Evolutionary conservation across 2,329 filamentous ascomycete genomes (phyloP), one percentile per base, ranked within the genome.

Genomic region (Trichoderma koningii): DNA sequence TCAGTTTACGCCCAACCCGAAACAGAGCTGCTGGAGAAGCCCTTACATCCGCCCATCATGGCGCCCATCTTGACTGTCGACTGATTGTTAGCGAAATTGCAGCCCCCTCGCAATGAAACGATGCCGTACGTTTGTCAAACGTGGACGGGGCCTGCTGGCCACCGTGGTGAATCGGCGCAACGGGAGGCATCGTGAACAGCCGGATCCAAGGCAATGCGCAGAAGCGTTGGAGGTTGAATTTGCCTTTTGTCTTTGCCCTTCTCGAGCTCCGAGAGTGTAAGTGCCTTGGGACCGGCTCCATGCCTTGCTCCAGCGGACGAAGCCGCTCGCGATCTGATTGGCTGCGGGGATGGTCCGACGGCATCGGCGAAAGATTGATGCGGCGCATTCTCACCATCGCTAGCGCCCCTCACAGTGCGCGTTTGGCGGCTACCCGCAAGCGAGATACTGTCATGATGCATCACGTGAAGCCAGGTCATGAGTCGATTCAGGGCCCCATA

Each of bases 1-100:
- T 81, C 71, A 81, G 79, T 63, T 52, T 23, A 17, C 26, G 3
- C 19, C 14, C 47, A n/a, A 45, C 57, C 53, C 30, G 26, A 52
- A 60, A 38, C 41, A 7, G 12, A 5, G 9, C 38, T 41, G 48
- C 57, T 14, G n/a, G 38, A 23, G n/a, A 51, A 44, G 61, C 59
- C 86, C 93, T 73, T 90, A 98, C 94, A 96, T 77, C 93, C 92
- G 72, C 95, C 95, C 93, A 98, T 98, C 89, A 99, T 89, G 68
- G 91, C 93, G 72, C 95, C 95, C 93, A 98, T 97, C 84, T 97
- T 97, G 52, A 78, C 76, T 78, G 41, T 42, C 63, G 2, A 45
- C 48, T 12, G 7, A n/a, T 17, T 60, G 71, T 69, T 73, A 67
- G 69, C 66, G 66, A 65, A 65, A 63, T 63, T 63, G 48, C 38